These are phyloP conservation scores for Candida sphagnicola DNA, from an alignment of 805 yeast genomes.

Conservation along the genomic window DNA sequence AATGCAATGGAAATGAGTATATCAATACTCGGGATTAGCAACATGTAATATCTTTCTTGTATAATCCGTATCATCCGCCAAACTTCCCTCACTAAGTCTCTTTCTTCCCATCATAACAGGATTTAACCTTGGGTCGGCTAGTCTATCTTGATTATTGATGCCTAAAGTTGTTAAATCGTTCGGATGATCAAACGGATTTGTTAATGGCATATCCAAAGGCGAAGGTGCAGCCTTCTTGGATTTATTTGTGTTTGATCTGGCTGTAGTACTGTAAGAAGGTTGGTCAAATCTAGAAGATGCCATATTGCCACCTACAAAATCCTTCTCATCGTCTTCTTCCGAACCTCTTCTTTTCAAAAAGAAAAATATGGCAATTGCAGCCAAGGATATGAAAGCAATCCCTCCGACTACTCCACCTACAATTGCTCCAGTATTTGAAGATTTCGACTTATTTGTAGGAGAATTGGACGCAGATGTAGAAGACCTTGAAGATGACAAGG, in stretches of 20 bases:
- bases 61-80: conserved; percentile 83
- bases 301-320: conserved; percentile 23
- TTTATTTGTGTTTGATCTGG: conserved; percentile 11
- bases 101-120: conserved; percentile 81
- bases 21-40: conserved; percentile 68
- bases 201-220: conserved; percentile 36
- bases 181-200: conserved; percentile 63
- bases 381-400: conserved; percentile 24
- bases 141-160: conserved; percentile 11
- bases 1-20: too few relatives aligned
- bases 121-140: conserved; percentile 61
- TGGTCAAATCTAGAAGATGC: conserved; percentile 10
- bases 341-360: conserved; percentile 25
- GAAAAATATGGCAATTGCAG: conserved; percentile 24
- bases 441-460: conserved; percentile 10
- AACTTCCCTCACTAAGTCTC: conserved; percentile 77
- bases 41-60: conserved; percentile 78
- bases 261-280: neutral
- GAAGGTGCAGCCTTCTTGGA: conserved; percentile 18
- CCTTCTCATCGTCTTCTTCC: conserved; percentile 29
- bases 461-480: conserved; percentile 3
- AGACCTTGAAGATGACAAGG: conserved; percentile 6
- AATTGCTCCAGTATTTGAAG: conserved; percentile 32
- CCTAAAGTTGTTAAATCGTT: conserved; percentile 40
- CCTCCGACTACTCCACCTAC: conserved; percentile 47